Percentiles rank a stretch among this genome's conserved stretches.
phyloP scores from a whole-genome alignment of 306 rosid genomes.

The Trichosanthes truncata region DNA sequence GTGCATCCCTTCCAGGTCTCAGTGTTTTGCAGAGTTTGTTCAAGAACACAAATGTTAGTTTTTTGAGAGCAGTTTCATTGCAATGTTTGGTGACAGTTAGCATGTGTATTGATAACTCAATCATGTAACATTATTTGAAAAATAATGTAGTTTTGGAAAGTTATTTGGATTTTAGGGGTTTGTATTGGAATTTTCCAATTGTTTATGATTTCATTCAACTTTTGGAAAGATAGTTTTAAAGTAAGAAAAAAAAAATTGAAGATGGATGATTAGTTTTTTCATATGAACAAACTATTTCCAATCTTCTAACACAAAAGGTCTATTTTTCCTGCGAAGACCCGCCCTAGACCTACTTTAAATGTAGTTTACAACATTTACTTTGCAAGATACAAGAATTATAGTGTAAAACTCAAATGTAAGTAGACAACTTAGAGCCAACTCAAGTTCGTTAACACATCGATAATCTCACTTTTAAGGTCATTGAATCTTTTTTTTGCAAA shows the following conservation, averaged over 20 bases:
- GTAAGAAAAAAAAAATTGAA: neutral
- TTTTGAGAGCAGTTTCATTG: neutral
- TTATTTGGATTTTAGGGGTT: neutral
- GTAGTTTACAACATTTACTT: no score
- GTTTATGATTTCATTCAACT: neutral
- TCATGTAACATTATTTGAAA: conserved; percentile 1
- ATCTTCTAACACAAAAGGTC: no score
- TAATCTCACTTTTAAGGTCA: neutral
- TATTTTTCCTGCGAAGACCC: no score
- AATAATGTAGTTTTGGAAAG: neutral
- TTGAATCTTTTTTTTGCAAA: neutral
- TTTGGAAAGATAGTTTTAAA: neutral
- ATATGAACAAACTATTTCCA: no score
- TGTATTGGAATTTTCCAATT: neutral
- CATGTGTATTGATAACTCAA: neutral
- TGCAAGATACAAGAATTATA: neutral
- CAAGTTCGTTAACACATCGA: neutral
- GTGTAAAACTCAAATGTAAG: neutral
- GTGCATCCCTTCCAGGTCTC: neutral
- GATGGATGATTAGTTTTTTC: no score
- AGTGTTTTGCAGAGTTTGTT: neutral
- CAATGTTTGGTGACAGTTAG: neutral
- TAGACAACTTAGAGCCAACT: neutral
- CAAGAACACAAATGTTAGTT: neutral
- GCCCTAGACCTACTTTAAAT: no score